Base-by-base conservation (phyloP, 2,329 filamentous ascomycete species). In the Penicillium expansum region DNA sequence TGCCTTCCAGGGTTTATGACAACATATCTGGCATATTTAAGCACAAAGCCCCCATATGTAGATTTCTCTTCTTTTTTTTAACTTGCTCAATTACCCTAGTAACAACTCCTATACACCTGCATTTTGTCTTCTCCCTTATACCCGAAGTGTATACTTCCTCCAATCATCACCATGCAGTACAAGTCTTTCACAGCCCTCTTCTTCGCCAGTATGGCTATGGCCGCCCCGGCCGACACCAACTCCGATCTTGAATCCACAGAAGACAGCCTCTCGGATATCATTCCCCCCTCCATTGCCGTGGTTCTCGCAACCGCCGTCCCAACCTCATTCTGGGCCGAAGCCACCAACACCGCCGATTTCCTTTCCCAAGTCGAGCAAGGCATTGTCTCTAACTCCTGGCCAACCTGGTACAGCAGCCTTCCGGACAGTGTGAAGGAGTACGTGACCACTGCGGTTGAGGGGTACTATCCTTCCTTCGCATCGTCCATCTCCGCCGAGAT, bases 321-420 rank as follows among this genome's bases (percentile, higher is more conserved):
- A 10, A 59, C 13, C 39, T 44, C 50, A 10, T 42, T 52, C 30
- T 64, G 54, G 56, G 22, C 45, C 20, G 30, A 56, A 35, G 51
- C 42, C 27, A 47, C 56, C 32, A 51, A 57, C 24, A 62, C 56
- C 30, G 41, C 56, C 6, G 42, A 35, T 16, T 61, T 59, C 47
- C 39, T 38, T 20, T 49, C 56, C 43, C 20, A 60, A 51, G 49
- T 37, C n/a, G 52, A 57, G 41, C 47, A 55, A 20, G 49, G 57
- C 11, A 42, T 63, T 10, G 39, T 55, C 3, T 32, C 57, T 2
- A 57, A 60, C 32, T 37, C 50, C 27, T 65, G 55, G 45, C 63
- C 63, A 2, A 58, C 48, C 6, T 66, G 63, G 63, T 59, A 59
- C 38, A 62, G 33, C 56, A 56, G 42, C 13, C 39, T 66, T 1